Base-by-base conservation (phyloP, 2,329 filamentous ascomycete genomes). In the Trichoderma sp. region DNA sequence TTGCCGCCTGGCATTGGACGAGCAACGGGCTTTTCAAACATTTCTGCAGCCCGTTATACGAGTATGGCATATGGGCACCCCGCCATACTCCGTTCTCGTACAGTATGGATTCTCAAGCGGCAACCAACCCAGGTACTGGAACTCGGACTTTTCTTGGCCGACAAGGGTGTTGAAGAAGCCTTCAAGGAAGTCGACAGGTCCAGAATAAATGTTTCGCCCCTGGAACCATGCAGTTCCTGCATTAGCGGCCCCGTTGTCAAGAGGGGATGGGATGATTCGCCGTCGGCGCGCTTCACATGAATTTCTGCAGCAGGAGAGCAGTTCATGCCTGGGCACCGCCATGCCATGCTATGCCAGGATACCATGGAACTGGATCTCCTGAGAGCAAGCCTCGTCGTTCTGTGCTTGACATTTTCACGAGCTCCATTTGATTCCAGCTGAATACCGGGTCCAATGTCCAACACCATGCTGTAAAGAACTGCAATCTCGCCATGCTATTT, bases 221-320 rank as follows among this genome's bases (percentile, higher is more conserved):
- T 74, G 71, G 71, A 60, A 64, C 67, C 68, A 73, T 75, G 56
- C 71, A 75, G 79, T 79, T 78, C 77, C 78, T 80, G 78, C 78
- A 78, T 77, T 78, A 79, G 77, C 74, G 75, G 65, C 75, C 56
- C 60, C 71, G 71, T 65, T 31, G 71, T 64, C n/a, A 18, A 63
- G 56, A 35, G 60, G 69, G 35, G 59, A 50, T 64, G 38, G 68
- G 41, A 35, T 65, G 60, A 56, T 73, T 64, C 59, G 45, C 21
- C 38, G 31, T 31, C 4, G 33, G 29, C 45, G 16, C 50, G 56
- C 45, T 65, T 45, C 71, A 74, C 33, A 74, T 45, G 45, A 45
- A 7, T 60, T 50, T 45, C 35, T 60, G 60, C 35, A 45, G 41
- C 29, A 41, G 60, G 71, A 27, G 29, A 56, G 41, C 60, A 12